Base-by-base conservation (phyloP, 257 asterid genomes). In the Striga asiatica region DNA sequence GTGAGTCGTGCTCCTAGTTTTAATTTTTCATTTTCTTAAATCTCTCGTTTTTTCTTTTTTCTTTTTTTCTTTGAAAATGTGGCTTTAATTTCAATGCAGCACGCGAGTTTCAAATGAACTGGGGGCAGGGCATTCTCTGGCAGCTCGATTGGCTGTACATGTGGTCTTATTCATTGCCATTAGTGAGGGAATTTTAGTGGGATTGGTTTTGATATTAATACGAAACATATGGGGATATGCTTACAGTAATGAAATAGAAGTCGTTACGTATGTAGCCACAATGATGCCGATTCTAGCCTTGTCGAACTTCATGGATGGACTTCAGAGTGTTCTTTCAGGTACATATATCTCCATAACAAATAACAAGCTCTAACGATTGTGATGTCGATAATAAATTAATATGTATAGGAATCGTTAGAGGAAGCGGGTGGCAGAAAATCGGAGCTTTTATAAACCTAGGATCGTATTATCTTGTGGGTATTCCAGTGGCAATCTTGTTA, bases 391-490 rank as follows among this genome's bases (percentile, higher is more conserved):
- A 5, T 13, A 6, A 14, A 11, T 1, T 16, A n/a, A n/a, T 27
- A 6, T 45, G 37, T 62, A 3, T 46, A 88, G 95, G 97, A 61
- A 60, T 81, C 21, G 78, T 84, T 8, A 73, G 95, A 75, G 97
- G 97, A 49, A 67, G 83, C 35, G 97, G 97, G 8, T 21, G 71
- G 80, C 97, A 88, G 74, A 88, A 84, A 43, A 76, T 80, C 23
- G 97, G 97, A n/a, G 97, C 97, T 1, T 60, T n/a, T 54, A 71
- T 84, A 47, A 84, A 88, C 50, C 93, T 88, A 4, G 97, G 97
- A 70, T 80, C 95, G 9, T 84, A 88, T 74, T 84, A 88, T 71
- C 67, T 88, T 32, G 86, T 80, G 54, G 97, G 97, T 31, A 71
- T 82, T 64, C 97, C 97, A 34, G 4, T 62, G 21, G 78, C 93